phyloP scores from a whole-genome alignment of 345 rosid genomes.

The Gossypium longicalyx region DNA sequence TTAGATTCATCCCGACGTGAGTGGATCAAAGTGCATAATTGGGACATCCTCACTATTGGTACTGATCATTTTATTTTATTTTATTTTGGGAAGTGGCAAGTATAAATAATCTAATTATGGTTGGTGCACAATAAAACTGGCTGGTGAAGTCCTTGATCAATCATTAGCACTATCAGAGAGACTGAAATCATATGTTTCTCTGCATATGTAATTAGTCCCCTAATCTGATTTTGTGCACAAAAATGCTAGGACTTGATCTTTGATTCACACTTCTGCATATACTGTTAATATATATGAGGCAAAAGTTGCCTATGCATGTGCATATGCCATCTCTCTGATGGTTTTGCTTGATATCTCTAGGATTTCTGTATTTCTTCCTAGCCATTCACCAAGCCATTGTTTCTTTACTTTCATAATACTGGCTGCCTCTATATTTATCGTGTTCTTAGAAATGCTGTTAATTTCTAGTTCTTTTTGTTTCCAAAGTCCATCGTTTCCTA shows the following conservation, averaged over 20 bases:
- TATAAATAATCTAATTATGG: not conserved
- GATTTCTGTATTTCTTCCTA: conserved; percentile 1
- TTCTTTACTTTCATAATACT: conserved; percentile 8
- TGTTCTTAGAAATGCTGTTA: conserved; percentile 15
- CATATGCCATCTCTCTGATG: not conserved
- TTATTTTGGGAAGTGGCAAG: not conserved
- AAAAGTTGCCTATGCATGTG: not conserved
- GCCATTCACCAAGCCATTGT: not conserved
- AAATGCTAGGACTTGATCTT: not conserved
- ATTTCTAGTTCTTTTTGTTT: not conserved
- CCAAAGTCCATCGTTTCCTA: not conserved
- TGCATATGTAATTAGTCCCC: not conserved
- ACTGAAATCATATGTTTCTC: not conserved
- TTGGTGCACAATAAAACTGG: not conserved
- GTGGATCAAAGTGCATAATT: conserved; percentile 70
- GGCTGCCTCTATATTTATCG: not conserved
- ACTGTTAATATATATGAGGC: not conserved
- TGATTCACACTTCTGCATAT: not conserved
- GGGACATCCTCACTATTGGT: conserved; percentile 55
- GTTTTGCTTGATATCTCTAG: conserved; percentile 4
- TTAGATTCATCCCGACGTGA: conserved; percentile 38
- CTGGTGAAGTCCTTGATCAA: not conserved
- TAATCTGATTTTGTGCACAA: not conserved
- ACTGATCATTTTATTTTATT: conserved; percentile 15
- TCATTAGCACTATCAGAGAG: not conserved